phyloP scores from a whole-genome alignment of 495 filamentous ascomycete species.

The Terfezia boudieri region DNA sequence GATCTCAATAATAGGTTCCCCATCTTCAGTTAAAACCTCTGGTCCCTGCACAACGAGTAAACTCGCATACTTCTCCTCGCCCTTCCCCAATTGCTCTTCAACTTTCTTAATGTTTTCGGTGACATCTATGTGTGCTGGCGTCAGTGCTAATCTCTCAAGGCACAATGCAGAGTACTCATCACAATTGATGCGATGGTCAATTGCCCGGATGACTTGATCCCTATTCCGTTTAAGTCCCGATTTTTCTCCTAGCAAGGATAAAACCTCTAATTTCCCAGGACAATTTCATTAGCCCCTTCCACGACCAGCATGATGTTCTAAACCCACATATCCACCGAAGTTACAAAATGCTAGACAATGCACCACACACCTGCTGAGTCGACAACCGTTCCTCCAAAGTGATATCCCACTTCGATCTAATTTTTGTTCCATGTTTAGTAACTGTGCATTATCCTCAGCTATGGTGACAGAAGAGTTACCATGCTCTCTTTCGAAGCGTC shows the following conservation, averaged over 20 bases:
- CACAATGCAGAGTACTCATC: conserved; percentile 5
- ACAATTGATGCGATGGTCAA: conserved; percentile 59
- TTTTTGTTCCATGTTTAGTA: conserved; percentile 1
- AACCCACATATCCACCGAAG: neutral
- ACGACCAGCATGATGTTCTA: conserved; percentile 8
- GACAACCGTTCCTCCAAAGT: conserved; percentile 32
- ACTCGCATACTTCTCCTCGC: conserved; percentile 43
- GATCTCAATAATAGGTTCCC: conserved; percentile 65
- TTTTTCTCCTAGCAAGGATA: conserved; percentile 39
- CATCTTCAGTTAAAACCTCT: conserved; percentile 34
- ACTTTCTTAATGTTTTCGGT: conserved; percentile 50
- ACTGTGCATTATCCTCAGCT: too few relatives aligned
- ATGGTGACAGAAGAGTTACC: conserved; percentile 8
- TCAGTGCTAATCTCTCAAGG: neutral
- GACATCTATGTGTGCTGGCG: conserved; percentile 29
- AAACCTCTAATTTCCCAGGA: conserved; percentile 28
- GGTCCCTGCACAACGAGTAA: conserved; percentile 21
- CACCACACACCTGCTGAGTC: conserved; percentile 29
- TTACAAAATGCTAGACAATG: neutral
- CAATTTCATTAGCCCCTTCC: too few relatives aligned
- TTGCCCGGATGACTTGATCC: conserved; percentile 40
- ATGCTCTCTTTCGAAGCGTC: conserved; percentile 30
- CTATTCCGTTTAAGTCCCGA: conserved; percentile 25
- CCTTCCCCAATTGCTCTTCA: conserved; percentile 41
- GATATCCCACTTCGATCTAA: conserved; percentile 23